Evolutionary conservation across 2,329 filamentous ascomycete genomes (phyloP), one percentile per base, ranked within the genome.

Genomic region (Aspergillus proliferans): DNA sequence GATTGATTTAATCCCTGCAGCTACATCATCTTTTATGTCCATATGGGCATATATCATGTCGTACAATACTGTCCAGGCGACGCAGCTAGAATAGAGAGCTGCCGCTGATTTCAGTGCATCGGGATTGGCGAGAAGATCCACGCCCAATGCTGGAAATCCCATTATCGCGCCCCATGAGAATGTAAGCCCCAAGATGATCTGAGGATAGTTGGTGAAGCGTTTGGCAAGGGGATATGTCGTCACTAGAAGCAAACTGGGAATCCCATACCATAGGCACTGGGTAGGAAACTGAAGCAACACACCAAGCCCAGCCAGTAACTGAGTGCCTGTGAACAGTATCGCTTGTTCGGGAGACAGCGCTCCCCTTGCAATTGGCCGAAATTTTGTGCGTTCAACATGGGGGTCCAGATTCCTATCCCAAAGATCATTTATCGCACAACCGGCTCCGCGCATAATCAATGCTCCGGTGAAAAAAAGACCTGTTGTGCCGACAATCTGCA

Each of bases 351-450:
- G 70, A 0, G 74, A 71, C 15, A 80, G 65, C 24, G 76, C 77
- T n/a, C 73, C 71, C 47, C 77, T 64, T 10, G 76, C 75, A 53
- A 79, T 74, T 2, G 77, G 77, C 15, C 78, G 70, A 52, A 76
- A 71, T 30, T 72, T 72, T 38, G 75, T 78, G 36, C 78, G 72
- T 53, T 69, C 70, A 8, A 79, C 77, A 51, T 74, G 67, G 3
- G 76, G 73, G 55, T 82, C 79, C 46, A 79, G 66, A 41, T 78
- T 75, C 43, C 74, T 71, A 55, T 82, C 79, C 62, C 77, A 72
- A 30, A 74, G 71, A 56, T 82, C 79, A 58, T 82, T 82, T 66
- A 79, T 80, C 0, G 76, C 71, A 58, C 79, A 82, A 4, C 74
- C 69, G 18, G 72, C 72, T 22, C 76, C 72, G 46, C 77, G 71